Conservation (phyloP, 306 rosid species). For the Canavalia gladiata region DNA sequence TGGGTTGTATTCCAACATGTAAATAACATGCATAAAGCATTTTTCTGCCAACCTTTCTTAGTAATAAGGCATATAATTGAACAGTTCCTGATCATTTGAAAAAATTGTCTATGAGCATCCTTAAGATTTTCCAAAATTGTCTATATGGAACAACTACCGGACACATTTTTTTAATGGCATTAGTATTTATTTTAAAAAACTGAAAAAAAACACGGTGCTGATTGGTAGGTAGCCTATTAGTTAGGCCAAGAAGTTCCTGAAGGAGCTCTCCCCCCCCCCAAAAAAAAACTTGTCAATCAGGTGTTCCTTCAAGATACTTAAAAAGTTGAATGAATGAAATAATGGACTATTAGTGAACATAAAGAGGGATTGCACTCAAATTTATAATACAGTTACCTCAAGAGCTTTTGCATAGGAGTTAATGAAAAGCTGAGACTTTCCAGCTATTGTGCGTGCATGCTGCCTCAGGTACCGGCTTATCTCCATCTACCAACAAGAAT, state of each 20-base stretch:
- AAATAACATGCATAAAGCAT: conserved; percentile 11
- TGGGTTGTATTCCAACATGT: not conserved
- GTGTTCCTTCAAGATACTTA: not conserved
- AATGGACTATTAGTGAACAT: not conserved
- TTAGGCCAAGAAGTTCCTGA: not conserved
- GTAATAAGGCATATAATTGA: conserved; percentile 9
- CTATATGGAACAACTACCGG: not conserved
- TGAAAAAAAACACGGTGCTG: not conserved
- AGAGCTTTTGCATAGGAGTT: conserved; percentile 98
- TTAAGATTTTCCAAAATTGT: not conserved
- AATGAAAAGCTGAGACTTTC: conserved; percentile 92
- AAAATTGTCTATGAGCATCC: conserved; percentile 8
- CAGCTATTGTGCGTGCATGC: conserved; percentile 92
- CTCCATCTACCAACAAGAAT: conserved; percentile 84
- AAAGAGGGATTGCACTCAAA: not conserved
- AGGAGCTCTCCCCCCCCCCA: not conserved
- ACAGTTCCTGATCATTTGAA: not conserved
- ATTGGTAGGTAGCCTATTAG: not conserved
- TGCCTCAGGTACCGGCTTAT: conserved; percentile 92
- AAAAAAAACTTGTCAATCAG: conserved; percentile 1
- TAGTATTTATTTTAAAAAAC: not conserved
- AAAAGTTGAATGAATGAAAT: conserved; percentile 22
- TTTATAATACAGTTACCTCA: conserved; percentile 65
- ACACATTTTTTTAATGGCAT: not conserved
- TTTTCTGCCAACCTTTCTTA: conserved; percentile 25